phyloP scores from a whole-genome alignment of 305 asterid species.

The Fraxinus greggii region DNA sequence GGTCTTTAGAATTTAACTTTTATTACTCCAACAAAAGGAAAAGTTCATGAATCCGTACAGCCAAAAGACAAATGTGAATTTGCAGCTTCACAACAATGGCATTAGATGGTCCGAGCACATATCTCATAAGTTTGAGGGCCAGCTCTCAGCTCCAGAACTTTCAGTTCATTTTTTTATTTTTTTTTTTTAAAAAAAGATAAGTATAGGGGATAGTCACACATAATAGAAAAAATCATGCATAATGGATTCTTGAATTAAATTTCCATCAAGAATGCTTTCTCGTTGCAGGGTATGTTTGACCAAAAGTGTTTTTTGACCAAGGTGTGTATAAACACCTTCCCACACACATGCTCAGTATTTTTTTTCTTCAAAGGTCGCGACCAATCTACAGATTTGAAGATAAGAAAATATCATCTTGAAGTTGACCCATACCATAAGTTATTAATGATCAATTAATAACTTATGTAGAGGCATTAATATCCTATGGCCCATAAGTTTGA shows the following conservation, averaged over 20 bases:
- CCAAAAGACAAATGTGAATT: not conserved
- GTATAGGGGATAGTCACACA: not conserved
- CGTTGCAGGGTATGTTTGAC: not conserved
- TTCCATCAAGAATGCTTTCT: not conserved
- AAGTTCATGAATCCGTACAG: not conserved
- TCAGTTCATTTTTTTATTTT: not conserved
- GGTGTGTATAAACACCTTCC: not conserved
- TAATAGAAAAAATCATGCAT: not conserved
- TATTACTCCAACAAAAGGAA: not conserved
- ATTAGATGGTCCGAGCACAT: not conserved
- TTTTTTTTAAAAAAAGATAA: not conserved
- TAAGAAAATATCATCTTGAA: slow-evolving; percentile 7
- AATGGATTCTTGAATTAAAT: not conserved
- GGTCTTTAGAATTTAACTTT: not conserved
- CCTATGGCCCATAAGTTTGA: not conserved
- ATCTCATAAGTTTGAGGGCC: not conserved
- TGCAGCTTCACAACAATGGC: not conserved
- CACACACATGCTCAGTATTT: not conserved
- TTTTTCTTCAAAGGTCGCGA: not conserved
- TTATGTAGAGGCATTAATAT: not conserved
- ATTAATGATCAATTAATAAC: not conserved
- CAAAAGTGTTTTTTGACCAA: not conserved
- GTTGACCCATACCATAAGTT: not conserved
- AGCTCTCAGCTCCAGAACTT: not conserved
- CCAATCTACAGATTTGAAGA: not conserved